phyloP scores from a whole-genome alignment of 257 asterid genomes.

The Solanum okadae region DNA sequence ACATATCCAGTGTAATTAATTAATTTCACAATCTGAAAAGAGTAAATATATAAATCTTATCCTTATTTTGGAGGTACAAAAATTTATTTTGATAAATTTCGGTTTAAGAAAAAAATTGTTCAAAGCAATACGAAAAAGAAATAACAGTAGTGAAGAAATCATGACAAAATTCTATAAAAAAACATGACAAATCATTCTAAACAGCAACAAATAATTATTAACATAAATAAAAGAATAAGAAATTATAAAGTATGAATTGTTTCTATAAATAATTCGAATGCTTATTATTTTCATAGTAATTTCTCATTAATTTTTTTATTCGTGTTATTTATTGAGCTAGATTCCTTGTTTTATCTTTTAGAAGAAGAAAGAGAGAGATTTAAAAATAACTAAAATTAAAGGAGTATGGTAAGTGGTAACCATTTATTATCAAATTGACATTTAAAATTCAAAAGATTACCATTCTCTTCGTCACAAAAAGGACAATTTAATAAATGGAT shows the following conservation, averaged over 20 bases:
- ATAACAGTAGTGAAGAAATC: background rate
- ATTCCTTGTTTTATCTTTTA: background rate
- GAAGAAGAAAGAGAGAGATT: background rate
- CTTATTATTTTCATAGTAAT: background rate
- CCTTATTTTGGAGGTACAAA: fast-evolving
- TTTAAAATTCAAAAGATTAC: background rate
- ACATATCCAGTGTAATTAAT: background rate
- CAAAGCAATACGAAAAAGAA: background rate
- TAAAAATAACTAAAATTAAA: background rate
- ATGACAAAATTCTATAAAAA: background rate
- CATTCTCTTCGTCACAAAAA: background rate
- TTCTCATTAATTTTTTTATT: background rate
- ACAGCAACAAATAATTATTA: background rate
- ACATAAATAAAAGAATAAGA: background rate
- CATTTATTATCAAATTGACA: background rate
- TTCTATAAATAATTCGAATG: background rate
- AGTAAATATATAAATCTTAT: background rate
- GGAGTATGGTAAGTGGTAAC: background rate
- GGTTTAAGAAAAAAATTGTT: background rate
- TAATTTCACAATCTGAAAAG: background rate
- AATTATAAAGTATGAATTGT: background rate
- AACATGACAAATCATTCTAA: background rate
- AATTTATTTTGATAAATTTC: background rate
- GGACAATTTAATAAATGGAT: background rate
- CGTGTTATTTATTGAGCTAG: background rate